Evolutionary conservation across 495 filamentous ascomycete genomes (phyloP), one percentile per base, ranked within the genome.

Genomic region (Collariella sp.): DNA sequence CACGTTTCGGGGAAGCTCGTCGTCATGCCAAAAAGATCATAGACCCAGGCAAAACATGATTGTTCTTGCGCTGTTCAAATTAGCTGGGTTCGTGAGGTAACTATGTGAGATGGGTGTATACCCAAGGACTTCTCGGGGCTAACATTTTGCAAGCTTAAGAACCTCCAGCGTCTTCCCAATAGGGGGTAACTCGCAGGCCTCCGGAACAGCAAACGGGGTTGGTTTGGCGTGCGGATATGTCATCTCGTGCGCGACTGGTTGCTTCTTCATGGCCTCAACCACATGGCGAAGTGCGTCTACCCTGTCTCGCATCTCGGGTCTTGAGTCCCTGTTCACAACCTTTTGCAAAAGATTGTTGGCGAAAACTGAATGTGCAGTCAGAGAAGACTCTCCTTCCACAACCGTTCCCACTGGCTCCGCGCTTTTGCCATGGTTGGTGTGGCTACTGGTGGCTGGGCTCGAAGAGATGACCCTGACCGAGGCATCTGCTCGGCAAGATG

Each of bases 291-390:
- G 68, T 3, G 77, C 75, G 5, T 76, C 73, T 5, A 84, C 65
- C 1, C 79, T 78, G n/a, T 76, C 72, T 4, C 69, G 70, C 54
- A 83, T 78, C 55, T 78, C 77, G 0, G 67, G 72, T 20, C 72
- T 73, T 1, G 72, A 68, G 39, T 73, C 65, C 11, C 52, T 39
- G 44, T 72, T 70, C 43, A 77, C 71, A 16, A 83, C 78, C 4
- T 77, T 80, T 15, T 76, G 73, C 50, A 83, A 69, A 44, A 83
- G 77, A 41, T 80, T 69, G 36, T 76, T 79, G 15, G 83, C 83
- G 64, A 83, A 83, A 2, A 71, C 74, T 0, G 82, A 80, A 51
- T 86, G 81, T 13, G 78, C 73, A 7, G 78, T 72, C 15, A 86
- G 60, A 0, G 79, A 81, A 0, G 80, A 80, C 54, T 75, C 75